A percentile compares a stretch with the other conserved stretches of the same genome.
phyloP scores from a whole-genome alignment of 2,329 filamentous ascomycete species.

The Xylariaceae sp. region DNA sequence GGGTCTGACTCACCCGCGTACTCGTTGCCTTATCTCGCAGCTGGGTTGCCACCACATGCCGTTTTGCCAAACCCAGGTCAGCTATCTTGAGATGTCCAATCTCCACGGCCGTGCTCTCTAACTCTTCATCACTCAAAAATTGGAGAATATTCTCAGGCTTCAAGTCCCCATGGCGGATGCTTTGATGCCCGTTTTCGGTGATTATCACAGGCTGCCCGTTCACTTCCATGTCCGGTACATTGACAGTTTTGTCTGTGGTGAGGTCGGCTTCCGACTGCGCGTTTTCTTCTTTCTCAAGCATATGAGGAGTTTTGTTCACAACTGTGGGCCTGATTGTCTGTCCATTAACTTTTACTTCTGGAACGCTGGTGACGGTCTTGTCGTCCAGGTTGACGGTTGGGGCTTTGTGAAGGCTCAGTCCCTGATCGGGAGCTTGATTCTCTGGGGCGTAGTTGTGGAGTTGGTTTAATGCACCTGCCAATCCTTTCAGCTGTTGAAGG shows the following conservation, averaged over 20 bases:
- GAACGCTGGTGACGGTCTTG: neutral
- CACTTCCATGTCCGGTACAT: neutral
- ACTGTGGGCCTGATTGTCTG: no score
- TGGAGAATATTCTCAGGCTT: slow-evolving; percentile 21
- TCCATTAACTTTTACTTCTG: no score
- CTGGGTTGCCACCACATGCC: slow-evolving; percentile 2
- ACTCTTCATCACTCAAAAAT: neutral
- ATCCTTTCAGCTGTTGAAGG: slow-evolving; percentile 6
- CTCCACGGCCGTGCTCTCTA: neutral
- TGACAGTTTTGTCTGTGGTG: no score
- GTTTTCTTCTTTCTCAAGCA: neutral
- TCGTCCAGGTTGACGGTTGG: no score
- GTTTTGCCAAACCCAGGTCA: slow-evolving; percentile 14
- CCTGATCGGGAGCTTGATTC: neutral
- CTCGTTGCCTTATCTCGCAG: neutral
- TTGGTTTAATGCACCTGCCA: slow-evolving; percentile 1
- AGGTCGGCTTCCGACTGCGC: neutral
- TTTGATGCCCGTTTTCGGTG: neutral
- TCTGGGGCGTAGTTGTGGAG: slow-evolving; percentile 5
- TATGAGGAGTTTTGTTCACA: neutral
- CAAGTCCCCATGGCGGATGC: slow-evolving; percentile 9
- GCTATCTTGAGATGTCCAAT: slow-evolving; percentile 8
- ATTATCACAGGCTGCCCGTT: neutral
- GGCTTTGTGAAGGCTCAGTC: no score
- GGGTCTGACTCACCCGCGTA: slow-evolving; percentile 1